Conservation (phyloP, 164 flowering plant species). For the Chimonanthus salicifolius region DNA sequence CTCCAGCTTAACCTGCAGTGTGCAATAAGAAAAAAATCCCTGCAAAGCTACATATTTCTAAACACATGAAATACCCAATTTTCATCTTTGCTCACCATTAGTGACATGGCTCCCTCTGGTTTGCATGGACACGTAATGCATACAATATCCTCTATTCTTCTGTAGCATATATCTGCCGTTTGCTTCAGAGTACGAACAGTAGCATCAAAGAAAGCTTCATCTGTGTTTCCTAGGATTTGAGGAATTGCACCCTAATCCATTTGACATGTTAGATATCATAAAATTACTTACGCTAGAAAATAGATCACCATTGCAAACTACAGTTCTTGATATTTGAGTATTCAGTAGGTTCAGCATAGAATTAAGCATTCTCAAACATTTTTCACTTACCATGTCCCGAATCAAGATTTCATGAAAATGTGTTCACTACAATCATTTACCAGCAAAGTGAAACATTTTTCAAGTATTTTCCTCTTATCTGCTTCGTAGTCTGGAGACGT, state of each 20-base stretch:
- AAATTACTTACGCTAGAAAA: not conserved
- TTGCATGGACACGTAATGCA: conserved; percentile 22
- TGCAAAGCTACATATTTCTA: not conserved
- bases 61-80: not conserved
- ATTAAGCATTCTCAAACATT: not conserved
- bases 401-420: not conserved
- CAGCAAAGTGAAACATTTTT: not conserved
- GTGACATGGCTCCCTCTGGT: conserved; percentile 83
- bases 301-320: not conserved
- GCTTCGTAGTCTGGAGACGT: not conserved
- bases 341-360: not conserved
- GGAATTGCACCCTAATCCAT: conserved; percentile 83
- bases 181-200: conserved; percentile 42
- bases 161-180: conserved; percentile 38
- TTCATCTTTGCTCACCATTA: conserved; percentile 49
- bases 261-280: conserved; percentile 6
- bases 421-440: not conserved
- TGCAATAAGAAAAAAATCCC: not conserved
- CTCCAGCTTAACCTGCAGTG: conserved; percentile 57
- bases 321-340: not conserved
- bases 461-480: not conserved
- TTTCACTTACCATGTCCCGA: not conserved
- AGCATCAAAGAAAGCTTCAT: conserved; percentile 45
- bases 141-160: conserved; percentile 35
- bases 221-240: conserved; percentile 50